Conservation (phyloP, 2,329 filamentous ascomycete genomes). For the Triangularia setosa region DNA sequence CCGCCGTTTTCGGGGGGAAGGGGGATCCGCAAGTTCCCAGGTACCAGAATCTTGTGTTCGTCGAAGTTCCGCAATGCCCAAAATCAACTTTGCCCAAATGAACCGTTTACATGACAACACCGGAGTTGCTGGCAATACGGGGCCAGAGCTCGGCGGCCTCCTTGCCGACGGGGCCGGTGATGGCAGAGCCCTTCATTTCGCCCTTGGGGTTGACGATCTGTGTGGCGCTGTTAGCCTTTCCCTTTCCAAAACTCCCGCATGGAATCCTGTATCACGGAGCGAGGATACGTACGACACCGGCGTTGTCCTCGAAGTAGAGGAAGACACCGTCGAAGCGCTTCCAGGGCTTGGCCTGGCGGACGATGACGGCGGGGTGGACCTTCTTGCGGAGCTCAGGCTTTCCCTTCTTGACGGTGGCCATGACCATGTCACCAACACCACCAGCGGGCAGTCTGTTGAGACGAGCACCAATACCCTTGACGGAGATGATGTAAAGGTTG, state of each 20-base stretch:
- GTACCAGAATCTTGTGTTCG: constrained; percentile 27
- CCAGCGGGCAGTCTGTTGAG: constrained; percentile 96
- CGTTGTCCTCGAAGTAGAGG: constrained; percentile 99
- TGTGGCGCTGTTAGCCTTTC: constrained; percentile 34
- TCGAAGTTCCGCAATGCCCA: constrained; percentile 24
- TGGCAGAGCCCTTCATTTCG: constrained; percentile 99
- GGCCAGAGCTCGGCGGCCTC: constrained; percentile 99
- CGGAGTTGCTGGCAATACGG: constrained; percentile 99
- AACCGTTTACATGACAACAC: constrained; percentile 94
- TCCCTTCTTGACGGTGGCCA: constrained; percentile 99
- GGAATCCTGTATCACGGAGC: background rate
- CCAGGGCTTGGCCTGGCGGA: constrained; percentile 99
- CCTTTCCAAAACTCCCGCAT: background rate
- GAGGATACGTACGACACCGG: constrained; percentile 78
- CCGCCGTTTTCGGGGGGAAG: constrained; percentile 21
- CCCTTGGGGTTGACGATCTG: constrained; percentile 99
- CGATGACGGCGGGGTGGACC: constrained; percentile 99
- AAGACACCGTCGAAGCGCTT: constrained; percentile 97
- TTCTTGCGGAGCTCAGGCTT: constrained; percentile 99
- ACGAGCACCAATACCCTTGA: constrained; percentile 96
- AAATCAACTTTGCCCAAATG: constrained; percentile 24
- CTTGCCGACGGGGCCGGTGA: constrained; percentile 98
- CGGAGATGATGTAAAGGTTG: constrained; percentile 99
- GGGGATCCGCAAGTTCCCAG: constrained; percentile 19
- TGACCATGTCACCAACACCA: constrained; percentile 99